Evolutionary conservation across 225 moss, liverwort and hornwort genomes (phyloP).

Genomic region (Polytrichum commune): DNA sequence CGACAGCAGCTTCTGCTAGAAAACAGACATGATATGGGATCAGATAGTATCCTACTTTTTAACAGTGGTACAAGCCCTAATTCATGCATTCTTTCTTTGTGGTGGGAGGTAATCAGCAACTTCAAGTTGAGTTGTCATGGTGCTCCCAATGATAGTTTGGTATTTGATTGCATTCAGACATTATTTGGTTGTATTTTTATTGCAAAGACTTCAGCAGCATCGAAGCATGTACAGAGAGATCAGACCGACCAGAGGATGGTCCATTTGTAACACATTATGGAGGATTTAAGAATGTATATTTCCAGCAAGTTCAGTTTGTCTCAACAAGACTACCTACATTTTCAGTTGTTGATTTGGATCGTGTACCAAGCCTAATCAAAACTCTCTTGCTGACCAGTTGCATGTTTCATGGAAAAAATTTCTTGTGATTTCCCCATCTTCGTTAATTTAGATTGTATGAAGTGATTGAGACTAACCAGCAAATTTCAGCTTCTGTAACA

Average conservation of each 20-base stretch:
- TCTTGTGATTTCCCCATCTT: no score
- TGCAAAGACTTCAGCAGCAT: conserved; percentile 19
- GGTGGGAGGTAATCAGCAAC: conserved; percentile 2
- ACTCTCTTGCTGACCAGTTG: no score
- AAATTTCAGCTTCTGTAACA: no score
- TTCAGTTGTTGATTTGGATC: no score
- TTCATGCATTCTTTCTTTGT: conserved; percentile 7
- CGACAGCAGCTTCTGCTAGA: not conserved
- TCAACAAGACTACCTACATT: no score
- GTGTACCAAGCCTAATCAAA: no score
- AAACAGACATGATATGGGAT: not conserved
- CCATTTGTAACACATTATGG: not conserved
- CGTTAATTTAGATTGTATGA: no score
- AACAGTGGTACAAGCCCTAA: conserved; percentile 8
- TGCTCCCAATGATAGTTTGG: not conserved
- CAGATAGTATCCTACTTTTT: conserved; percentile 5
- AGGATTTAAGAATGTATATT: no score
- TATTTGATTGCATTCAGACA: conserved; percentile 15
- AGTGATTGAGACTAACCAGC: no score
- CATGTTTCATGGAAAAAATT: no score
- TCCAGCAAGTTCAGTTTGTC: no score
- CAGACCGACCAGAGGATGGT: not conserved
- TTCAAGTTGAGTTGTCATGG: not conserved
- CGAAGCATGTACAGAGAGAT: not conserved
- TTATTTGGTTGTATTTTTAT: conserved; percentile 20